phyloP scores from a whole-genome alignment of 257 asterid genomes.

The Forsythia suspensa region DNA sequence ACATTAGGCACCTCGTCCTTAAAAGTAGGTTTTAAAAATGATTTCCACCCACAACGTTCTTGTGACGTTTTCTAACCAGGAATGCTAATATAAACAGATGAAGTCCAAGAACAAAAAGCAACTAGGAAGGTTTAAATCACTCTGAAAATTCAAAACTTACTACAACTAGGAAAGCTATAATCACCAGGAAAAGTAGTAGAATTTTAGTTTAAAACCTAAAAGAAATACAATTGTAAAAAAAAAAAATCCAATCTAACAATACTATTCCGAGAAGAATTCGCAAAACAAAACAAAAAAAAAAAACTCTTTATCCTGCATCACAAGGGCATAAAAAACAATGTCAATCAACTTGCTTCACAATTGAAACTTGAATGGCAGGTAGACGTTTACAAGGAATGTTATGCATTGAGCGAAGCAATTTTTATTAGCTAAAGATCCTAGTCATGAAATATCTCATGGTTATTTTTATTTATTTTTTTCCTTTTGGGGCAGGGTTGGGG shows the following conservation, averaged over 20 bases:
- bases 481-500: background rate
- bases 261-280: too few relatives aligned
- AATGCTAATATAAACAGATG: too few relatives aligned
- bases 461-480: too few relatives aligned
- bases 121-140: too few relatives aligned
- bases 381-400: background rate
- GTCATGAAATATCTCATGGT: background rate
- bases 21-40: background rate
- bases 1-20: background rate
- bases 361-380: background rate
- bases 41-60: background rate
- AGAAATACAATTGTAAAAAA: too few relatives aligned
- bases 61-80: background rate
- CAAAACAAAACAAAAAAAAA: too few relatives aligned
- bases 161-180: background rate
- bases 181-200: background rate
- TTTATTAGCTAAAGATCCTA: background rate
- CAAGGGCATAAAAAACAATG: background rate
- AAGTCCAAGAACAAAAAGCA: too few relatives aligned
- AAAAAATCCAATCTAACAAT: too few relatives aligned
- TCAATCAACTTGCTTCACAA: background rate
- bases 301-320: background rate
- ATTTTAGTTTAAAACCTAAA: background rate
- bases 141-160: background rate
- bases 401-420: background rate